These are phyloP conservation scores for Ustilago curta DNA, from an alignment of 1,284 basidiomycete species.

Conservation along the genomic window DNA sequence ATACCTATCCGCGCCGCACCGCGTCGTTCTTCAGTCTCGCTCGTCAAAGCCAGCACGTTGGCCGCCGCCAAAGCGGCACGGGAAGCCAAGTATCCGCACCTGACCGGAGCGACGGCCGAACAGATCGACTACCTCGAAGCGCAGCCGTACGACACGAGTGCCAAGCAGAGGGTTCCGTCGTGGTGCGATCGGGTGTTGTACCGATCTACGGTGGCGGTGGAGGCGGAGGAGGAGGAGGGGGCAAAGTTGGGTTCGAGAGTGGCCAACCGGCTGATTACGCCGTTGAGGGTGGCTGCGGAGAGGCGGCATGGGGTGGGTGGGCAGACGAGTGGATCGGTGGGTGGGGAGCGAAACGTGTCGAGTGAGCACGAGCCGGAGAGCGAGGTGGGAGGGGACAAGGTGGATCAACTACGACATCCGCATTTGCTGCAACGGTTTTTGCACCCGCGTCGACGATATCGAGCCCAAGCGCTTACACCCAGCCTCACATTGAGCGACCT, in stretches of 20 bases:
- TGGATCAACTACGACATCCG: slow-evolving; percentile 23
- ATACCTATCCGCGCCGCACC: slow-evolving; percentile 13
- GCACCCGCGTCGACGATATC: slow-evolving; percentile 29
- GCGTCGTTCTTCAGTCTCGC: slow-evolving; percentile 25
- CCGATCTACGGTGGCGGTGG: slow-evolving; percentile 57
- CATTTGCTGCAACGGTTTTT: slow-evolving; percentile 43
- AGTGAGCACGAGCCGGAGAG: slow-evolving; percentile 17
- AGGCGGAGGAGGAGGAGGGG: slow-evolving; percentile 25
- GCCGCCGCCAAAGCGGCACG: slow-evolving; percentile 33
- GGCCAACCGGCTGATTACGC: slow-evolving; percentile 35
- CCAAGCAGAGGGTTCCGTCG: slow-evolving; percentile 72
- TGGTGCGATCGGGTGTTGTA: slow-evolving; percentile 70
- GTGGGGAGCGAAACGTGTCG: slow-evolving; percentile 28
- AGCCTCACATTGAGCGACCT: slow-evolving; percentile 36
- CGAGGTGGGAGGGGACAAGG: slow-evolving; percentile 24
- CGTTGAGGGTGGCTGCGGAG: slow-evolving; percentile 42
- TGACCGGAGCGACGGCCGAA: slow-evolving; percentile 43
- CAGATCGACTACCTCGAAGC: slow-evolving; percentile 53
- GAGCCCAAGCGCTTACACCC: slow-evolving; percentile 30
- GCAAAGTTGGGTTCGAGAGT: slow-evolving; percentile 32
- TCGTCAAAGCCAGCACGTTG: slow-evolving; percentile 19
- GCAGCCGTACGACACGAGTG: slow-evolving; percentile 72
- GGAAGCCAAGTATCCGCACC: slow-evolving; percentile 43
- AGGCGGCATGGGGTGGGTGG: slow-evolving; percentile 25
- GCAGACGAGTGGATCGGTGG: slow-evolving; percentile 29